A percentile compares a stretch with the other conserved stretches of the same genome.
Conservation (phyloP, 2,329 filamentous ascomycete species). For the Lasiodiplodia sp. region DNA sequence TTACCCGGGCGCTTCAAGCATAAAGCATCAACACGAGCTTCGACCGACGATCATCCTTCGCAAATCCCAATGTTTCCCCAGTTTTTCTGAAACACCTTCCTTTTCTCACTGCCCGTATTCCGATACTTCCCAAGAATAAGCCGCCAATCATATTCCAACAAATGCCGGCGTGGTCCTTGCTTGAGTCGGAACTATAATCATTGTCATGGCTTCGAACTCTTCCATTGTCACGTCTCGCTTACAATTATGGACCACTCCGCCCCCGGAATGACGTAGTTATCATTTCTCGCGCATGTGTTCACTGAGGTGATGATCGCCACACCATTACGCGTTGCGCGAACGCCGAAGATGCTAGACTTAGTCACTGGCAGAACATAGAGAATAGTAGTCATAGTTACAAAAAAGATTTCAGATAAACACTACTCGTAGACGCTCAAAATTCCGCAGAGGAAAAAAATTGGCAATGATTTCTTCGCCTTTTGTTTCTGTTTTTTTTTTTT, state of each 20-base stretch:
- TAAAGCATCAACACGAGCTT: conserved; percentile 1
- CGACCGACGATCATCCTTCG: neutral
- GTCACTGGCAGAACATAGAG: no score
- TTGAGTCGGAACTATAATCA: neutral
- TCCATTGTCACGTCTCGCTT: neutral
- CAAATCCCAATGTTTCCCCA: conserved; percentile 2
- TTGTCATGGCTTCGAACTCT: neutral
- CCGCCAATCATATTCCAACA: neutral
- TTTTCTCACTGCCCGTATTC: neutral
- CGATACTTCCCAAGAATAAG: neutral
- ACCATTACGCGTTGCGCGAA: neutral
- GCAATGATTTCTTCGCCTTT: no score
- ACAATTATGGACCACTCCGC: neutral
- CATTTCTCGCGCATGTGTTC: neutral
- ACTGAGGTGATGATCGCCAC: neutral
- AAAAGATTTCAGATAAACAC: no score
- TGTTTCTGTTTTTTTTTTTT: no score
- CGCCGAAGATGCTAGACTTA: neutral
- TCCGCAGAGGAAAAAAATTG: no score
- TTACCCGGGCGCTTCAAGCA: neutral
- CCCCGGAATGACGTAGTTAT: neutral
- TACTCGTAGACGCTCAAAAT: no score
- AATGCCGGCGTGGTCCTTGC: neutral
- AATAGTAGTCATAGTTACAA: no score
- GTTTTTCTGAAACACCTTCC: conserved; percentile 19